These are phyloP conservation scores for Tolypocladium album DNA, from an alignment of 2,329 filamentous ascomycete species.

Conservation along the genomic window DNA sequence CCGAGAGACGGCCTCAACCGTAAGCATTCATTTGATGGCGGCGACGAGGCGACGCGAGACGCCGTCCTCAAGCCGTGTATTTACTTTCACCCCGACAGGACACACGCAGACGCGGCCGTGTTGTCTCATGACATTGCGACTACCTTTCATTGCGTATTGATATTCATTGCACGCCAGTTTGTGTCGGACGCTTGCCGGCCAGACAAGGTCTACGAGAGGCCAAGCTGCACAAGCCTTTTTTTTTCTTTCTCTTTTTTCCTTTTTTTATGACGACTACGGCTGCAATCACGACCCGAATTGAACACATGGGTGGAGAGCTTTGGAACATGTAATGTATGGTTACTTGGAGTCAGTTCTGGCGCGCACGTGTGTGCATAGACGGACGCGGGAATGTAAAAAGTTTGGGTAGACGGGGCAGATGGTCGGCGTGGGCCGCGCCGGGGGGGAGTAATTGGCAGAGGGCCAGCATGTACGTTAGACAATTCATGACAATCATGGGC, in stretches of 20 bases:
- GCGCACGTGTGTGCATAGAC: slow-evolving; percentile 1
- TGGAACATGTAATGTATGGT: neutral
- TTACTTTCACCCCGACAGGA: neutral
- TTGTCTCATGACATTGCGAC: neutral
- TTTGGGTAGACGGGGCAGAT: neutral
- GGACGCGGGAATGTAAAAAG: neutral
- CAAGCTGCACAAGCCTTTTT: neutral
- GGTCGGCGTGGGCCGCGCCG: neutral
- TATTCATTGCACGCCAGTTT: neutral
- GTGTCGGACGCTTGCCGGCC: neutral
- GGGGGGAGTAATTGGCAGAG: neutral
- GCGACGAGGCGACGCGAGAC: neutral
- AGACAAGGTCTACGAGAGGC: neutral
- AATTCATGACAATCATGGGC: neutral
- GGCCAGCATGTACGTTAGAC: neutral
- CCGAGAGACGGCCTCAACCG: neutral
- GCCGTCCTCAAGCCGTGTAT: neutral
- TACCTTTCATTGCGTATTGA: slow-evolving; percentile 1
- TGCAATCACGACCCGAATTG: slow-evolving; percentile 1
- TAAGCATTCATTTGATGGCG: neutral
- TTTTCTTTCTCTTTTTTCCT: no score
- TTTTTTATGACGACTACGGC: slow-evolving; percentile 9
- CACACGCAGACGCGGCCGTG: neutral
- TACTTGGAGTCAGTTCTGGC: neutral
- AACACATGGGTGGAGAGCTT: slow-evolving; percentile 1